A percentile compares a stretch with the other conserved stretches of the same genome.
Conservation (phyloP, 108 stramenopile species). For the Stephanodiscus triporus region DNA sequence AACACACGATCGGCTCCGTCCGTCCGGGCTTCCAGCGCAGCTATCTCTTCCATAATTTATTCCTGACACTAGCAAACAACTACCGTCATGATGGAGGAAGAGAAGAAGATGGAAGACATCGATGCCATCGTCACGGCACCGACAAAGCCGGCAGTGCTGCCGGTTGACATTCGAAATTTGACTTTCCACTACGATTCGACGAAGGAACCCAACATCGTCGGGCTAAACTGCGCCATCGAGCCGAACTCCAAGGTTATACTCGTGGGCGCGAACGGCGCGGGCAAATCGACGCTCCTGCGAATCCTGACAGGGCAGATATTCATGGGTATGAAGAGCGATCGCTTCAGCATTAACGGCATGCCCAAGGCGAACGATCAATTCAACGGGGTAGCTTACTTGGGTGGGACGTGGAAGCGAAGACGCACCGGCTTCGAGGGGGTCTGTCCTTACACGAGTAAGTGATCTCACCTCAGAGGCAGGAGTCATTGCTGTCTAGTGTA, state of each 20-base stretch:
- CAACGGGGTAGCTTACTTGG: constrained; percentile 53
- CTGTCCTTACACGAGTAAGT: constrained; percentile 48
- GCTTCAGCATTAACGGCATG: constrained; percentile 32
- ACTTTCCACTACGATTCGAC: constrained; percentile 23
- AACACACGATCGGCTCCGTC: too few species aligned
- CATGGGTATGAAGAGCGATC: constrained; percentile 33
- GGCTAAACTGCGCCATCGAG: constrained; percentile 19
- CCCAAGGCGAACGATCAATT: constrained; percentile 35
- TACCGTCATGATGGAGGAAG: constrained; percentile 5
- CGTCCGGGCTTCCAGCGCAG: too few species aligned
- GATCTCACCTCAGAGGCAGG: background rate
- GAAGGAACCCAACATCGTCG: constrained; percentile 13
- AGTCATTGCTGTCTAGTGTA: too few species aligned
- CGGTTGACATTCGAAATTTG: constrained; percentile 21
- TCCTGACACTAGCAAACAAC: too few species aligned
- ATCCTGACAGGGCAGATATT: constrained; percentile 39
- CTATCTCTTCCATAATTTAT: too few species aligned
- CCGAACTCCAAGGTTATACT: constrained; percentile 32
- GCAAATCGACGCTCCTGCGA: constrained; percentile 52
- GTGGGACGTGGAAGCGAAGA: constrained; percentile 50
- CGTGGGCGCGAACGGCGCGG: constrained; percentile 58
- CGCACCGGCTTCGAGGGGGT: constrained; percentile 54
- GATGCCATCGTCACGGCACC: background rate
- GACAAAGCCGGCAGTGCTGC: background rate
- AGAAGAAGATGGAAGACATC: constrained; percentile 1